Evolutionary conservation across 148 eudicot species (phyloP).

Genomic region (Arctostaphylos glauca): DNA sequence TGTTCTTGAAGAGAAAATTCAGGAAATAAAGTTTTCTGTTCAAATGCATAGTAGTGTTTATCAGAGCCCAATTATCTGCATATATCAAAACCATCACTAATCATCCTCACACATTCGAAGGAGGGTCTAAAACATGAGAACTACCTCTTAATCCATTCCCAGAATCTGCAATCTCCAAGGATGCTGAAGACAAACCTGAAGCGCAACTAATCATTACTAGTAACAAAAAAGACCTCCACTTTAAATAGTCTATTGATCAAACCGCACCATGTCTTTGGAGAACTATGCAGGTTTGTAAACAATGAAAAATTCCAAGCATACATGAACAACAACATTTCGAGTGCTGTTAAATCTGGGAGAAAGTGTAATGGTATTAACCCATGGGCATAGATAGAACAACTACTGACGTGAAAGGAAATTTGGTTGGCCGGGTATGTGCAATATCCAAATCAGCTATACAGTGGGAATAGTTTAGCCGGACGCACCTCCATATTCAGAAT

Average conservation of each 20-base stretch:
- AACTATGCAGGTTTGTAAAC: neutral
- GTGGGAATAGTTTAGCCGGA: conserved; percentile 9
- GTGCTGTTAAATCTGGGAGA: neutral
- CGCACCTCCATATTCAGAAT: conserved; percentile 96
- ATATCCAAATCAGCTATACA: neutral
- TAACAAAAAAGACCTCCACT: neutral
- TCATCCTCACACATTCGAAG: neutral
- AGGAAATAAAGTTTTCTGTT: neutral
- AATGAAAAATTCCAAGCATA: neutral
- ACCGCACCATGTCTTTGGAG: neutral
- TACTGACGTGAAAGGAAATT: neutral
- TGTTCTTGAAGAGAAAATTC: neutral
- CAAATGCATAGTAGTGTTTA: neutral
- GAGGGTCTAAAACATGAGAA: conserved; percentile 12
- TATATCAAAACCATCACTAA: neutral
- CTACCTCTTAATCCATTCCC: conserved; percentile 60
- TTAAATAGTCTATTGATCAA: neutral
- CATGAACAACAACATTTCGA: neutral
- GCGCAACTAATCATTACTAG: conserved; percentile 7
- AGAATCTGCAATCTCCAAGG: conserved; percentile 75
- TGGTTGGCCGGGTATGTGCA: neutral
- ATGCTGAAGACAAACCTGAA: conserved; percentile 88
- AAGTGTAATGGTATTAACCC: neutral
- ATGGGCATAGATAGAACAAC: neutral
- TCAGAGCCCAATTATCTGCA: neutral